Conservation (phyloP, 192 early-diverging fungal species). For the Podila epicladia region DNA sequence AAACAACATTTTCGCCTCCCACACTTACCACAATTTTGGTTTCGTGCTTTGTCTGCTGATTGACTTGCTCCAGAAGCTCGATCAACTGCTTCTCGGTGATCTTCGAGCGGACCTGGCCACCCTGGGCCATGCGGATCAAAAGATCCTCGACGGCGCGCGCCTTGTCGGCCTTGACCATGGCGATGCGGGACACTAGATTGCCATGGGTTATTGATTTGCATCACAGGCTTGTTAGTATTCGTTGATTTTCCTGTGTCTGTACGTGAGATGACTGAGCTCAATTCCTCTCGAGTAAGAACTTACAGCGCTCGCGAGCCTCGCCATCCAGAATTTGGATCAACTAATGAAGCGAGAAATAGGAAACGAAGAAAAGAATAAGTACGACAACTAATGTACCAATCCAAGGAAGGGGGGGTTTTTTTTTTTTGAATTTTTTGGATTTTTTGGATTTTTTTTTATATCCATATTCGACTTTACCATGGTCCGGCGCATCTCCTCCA, state of each 20-base stretch:
- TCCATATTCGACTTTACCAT: constrained; percentile 61
- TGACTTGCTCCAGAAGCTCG: constrained; percentile 86
- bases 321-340: constrained; percentile 84
- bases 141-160: constrained; percentile 90
- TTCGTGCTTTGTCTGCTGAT: constrained; percentile 70
- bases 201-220: too few relatives aligned
- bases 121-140: constrained; percentile 90
- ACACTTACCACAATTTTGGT: constrained; percentile 82
- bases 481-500: constrained; percentile 85
- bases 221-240: too few relatives aligned
- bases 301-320: constrained; percentile 84
- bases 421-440: too few relatives aligned
- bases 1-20: neutral
- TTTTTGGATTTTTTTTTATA: too few relatives aligned
- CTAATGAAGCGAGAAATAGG: constrained; percentile 46
- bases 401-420: too few relatives aligned
- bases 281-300: neutral
- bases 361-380: neutral
- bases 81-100: constrained; percentile 88
- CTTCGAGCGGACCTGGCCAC: constrained; percentile 82
- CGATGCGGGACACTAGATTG: constrained; percentile 81
- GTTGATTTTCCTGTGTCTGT: too few relatives aligned
- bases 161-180: constrained; percentile 90
- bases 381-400: neutral
- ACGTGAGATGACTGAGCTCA: too few relatives aligned